Conservation (phyloP, 1,139 yeast species). For the Protomyces inundatus region DNA sequence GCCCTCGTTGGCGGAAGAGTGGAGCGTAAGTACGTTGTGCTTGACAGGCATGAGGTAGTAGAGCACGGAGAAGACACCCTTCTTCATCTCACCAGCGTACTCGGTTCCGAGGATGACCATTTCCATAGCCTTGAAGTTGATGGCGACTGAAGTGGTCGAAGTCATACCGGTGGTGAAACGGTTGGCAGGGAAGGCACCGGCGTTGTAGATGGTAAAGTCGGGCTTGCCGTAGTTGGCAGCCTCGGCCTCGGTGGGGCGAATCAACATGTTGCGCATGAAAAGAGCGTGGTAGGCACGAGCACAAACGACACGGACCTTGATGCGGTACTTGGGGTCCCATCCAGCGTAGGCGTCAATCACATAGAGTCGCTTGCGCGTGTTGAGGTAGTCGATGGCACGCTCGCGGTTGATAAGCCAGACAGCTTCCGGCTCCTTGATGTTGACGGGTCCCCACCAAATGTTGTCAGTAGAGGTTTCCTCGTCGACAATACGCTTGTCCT, state of each 20-base stretch:
- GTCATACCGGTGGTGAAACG: constrained; percentile 97
- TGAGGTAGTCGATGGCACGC: constrained; percentile 92
- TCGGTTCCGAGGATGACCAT: constrained; percentile 98
- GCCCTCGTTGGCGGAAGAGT: constrained; percentile 91
- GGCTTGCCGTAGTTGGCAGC: constrained; percentile 90
- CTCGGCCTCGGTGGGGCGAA: constrained; percentile 89
- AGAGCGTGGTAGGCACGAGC: constrained; percentile 98
- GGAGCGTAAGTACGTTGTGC: constrained; percentile 86
- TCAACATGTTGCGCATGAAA: constrained; percentile 97
- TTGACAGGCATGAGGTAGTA: constrained; percentile 96
- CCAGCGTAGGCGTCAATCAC: constrained; percentile 97
- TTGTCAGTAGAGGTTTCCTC: constrained; percentile 77
- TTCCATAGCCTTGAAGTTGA: constrained; percentile 96
- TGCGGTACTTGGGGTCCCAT: constrained; percentile 98
- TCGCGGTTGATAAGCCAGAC: constrained; percentile 96
- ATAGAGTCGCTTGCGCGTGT: constrained; percentile 90
- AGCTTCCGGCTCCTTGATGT: constrained; percentile 87
- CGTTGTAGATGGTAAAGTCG: constrained; percentile 96
- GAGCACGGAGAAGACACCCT: constrained; percentile 98
- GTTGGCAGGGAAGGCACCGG: constrained; percentile 97
- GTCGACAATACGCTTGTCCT: constrained; percentile 96
- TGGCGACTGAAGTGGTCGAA: constrained; percentile 90
- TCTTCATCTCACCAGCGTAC: constrained; percentile 99
- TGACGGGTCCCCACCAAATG: constrained; percentile 98
- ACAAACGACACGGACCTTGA: constrained; percentile 93